Conservation (phyloP, 1,139 yeast species). For the Sugiyamaella castrensis region DNA sequence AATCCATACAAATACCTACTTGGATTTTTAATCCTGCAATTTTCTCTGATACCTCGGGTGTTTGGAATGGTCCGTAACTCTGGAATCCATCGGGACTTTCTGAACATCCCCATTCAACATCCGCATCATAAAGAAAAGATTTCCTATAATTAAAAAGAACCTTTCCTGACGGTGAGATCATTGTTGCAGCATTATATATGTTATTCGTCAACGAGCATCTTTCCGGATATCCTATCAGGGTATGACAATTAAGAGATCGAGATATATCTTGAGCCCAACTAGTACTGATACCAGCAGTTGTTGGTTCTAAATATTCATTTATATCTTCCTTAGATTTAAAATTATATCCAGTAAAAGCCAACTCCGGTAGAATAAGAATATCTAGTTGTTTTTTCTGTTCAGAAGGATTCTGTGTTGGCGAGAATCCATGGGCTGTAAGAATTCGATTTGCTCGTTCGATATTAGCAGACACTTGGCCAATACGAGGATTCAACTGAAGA, state of each 20-base stretch:
- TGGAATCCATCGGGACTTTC: slow-evolving; percentile 54
- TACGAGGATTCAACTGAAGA: slow-evolving; percentile 63
- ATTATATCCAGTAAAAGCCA: slow-evolving; percentile 84
- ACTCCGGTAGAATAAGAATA: slow-evolving; percentile 73
- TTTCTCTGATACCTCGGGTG: background rate
- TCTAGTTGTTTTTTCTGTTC: slow-evolving; percentile 33
- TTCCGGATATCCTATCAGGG: slow-evolving; percentile 85
- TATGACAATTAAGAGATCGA: slow-evolving; percentile 53
- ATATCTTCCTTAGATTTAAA: slow-evolving; percentile 54
- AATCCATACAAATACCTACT: slow-evolving; percentile 93
- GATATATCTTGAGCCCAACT: slow-evolving; percentile 60
- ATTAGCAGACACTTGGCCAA: slow-evolving; percentile 60
- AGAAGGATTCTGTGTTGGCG: background rate
- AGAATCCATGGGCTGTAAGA: slow-evolving; percentile 34
- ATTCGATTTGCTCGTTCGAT: slow-evolving; percentile 47
- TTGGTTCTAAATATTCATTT: slow-evolving; percentile 55
- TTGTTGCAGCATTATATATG: slow-evolving; percentile 70
- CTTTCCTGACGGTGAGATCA: slow-evolving; percentile 58
- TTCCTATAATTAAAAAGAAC: slow-evolving; percentile 70
- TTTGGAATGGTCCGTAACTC: slow-evolving; percentile 10
- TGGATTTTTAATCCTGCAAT: slow-evolving; percentile 38
- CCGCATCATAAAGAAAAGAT: slow-evolving; percentile 73
- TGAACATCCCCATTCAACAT: slow-evolving; percentile 73
- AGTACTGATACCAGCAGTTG: slow-evolving; percentile 46
- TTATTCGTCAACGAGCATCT: slow-evolving; percentile 28